Evolutionary conservation across 331 rosid genomes (phyloP), one percentile per base, ranked within the genome.

Genomic region (Arachis monticola): DNA sequence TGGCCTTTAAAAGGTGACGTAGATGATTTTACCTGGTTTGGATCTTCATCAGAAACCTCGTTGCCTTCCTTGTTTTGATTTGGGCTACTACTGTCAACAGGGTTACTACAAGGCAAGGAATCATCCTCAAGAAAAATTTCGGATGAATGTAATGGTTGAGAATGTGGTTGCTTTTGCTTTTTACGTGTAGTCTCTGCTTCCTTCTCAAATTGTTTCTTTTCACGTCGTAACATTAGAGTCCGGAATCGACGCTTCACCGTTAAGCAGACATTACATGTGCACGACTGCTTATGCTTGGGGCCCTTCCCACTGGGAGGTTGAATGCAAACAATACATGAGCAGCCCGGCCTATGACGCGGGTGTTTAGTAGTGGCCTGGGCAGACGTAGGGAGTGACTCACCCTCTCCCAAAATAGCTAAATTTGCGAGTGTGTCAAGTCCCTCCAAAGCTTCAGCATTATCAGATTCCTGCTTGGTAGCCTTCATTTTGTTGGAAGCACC

Each of bases 231-330:
- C 97, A 90, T 92, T 67, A 95, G 72, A 17, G 99, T 90, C 53
- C 89, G 96, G 80, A 95, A 95, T 38, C 97, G 97, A 3, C 98
- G 93, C 72, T 92, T 95, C 72, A 95, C 99, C 10, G 96, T 92
- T 57, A 77, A 79, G 85, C 99, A 95, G 66, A 95, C 98, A 79
- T 86, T 92, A 77, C 99, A 95, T 12, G 92, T 87, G 86, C 99
- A 95, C 14, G 97, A 77, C 77, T 85, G 97, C 86, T 92, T 92
- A 79, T 95, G 97, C 80, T 92, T 92, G 60, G 99, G 99, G 51
- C 97, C 99, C 85, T 95, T 95, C 61, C 99, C 99, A 77, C 99
- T 92, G 3, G 99, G 99, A 72, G 99, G 99, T 79, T 95, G 99
- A 75, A 95, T 95, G 88, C 99, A 95, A 61, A 92, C 99, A 73